These are phyloP conservation scores for Ustilago loliicola DNA, from an alignment of 1,284 basidiomycete species.

Conservation along the genomic window DNA sequence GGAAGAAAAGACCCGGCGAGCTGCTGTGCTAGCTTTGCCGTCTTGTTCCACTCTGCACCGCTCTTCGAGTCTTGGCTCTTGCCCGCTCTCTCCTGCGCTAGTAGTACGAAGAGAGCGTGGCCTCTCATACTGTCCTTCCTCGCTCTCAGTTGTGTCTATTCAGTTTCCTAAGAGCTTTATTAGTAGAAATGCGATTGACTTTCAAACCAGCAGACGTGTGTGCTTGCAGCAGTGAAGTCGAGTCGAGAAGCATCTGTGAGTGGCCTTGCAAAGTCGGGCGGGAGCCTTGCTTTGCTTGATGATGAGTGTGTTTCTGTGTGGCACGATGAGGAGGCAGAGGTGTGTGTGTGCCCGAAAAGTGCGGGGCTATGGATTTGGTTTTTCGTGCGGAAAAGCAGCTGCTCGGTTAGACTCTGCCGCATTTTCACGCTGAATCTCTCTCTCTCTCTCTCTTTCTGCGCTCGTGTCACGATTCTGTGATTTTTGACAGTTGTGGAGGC, in stretches of 20 bases:
- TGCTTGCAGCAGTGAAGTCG: neutral
- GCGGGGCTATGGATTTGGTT: neutral
- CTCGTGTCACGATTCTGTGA: slow-evolving; percentile 5
- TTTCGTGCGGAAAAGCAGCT: neutral
- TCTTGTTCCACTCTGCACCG: neutral
- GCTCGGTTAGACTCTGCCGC: neutral
- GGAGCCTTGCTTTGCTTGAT: no score
- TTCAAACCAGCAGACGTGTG: neutral
- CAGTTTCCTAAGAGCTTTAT: slow-evolving; percentile 1
- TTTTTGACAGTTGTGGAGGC: slow-evolving; percentile 6
- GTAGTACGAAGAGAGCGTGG: neutral
- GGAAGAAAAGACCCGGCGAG: neutral
- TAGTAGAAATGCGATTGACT: slow-evolving; percentile 3
- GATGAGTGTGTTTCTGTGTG: slow-evolving; percentile 1
- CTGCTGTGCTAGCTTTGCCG: slow-evolving; percentile 3
- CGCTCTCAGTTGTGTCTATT: neutral
- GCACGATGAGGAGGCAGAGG: neutral
- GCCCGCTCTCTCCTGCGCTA: slow-evolving; percentile 3
- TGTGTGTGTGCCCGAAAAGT: neutral
- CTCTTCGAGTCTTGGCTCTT: neutral
- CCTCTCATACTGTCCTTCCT: neutral
- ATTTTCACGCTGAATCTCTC: slow-evolving; percentile 13
- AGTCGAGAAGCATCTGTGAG: no score
- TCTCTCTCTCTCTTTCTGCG: no score
- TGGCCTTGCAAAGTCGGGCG: no score